Evolutionary conservation across 2,329 filamentous ascomycete genomes (phyloP), one percentile per base, ranked within the genome.

Genomic region (Paecilomyces sp.): DNA sequence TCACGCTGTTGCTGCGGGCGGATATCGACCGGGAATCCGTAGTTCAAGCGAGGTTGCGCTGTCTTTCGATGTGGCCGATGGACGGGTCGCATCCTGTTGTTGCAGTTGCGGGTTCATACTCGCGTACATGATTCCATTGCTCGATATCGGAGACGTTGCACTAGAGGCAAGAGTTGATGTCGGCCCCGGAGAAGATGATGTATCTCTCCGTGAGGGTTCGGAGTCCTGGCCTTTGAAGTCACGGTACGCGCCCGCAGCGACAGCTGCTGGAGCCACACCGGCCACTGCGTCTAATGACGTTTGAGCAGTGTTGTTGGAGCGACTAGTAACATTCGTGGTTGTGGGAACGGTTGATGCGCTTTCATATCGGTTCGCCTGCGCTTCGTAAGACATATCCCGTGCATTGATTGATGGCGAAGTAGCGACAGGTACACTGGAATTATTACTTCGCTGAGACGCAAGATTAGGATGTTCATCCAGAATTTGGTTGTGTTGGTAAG

Each of bases 1-100:
- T 47, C 41, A 47, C n/a, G 41, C n/a, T 15, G n/a, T 47, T 18
- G 41, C 41, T 9, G 41, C 41, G 52, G 64, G 71, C 13, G 73
- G 73, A 58, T 67, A 76, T 54, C 69, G 71, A 7, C 73, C 73
- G 1, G 73, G 73, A 50, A 76, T 74, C 34, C 68, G 67, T 60
- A 75, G 63, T 55, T 73, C 72, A 52, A 74, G 64, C 2, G 71
- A 68, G 15, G 67, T 63, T 3, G 67, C 62, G 24, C 72, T 75
- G 58, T 68, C 66, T 60, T 69, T 71, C 34, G 64, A 61, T 24
- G 61, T 60, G 9, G 63, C 60, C 12, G 58, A 22, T 18, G 65
- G 64, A 47, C 65, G 64, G 52, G 58, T 62, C 13, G 55, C 33
- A 31, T 52, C 34, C 66, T 12, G 13, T 63, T 58, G 15, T 61